Percentiles rank a stretch among this genome's conserved stretches.
phyloP scores from a whole-genome alignment of 208 protist species.

The Acanthamoeba quina region DNA sequence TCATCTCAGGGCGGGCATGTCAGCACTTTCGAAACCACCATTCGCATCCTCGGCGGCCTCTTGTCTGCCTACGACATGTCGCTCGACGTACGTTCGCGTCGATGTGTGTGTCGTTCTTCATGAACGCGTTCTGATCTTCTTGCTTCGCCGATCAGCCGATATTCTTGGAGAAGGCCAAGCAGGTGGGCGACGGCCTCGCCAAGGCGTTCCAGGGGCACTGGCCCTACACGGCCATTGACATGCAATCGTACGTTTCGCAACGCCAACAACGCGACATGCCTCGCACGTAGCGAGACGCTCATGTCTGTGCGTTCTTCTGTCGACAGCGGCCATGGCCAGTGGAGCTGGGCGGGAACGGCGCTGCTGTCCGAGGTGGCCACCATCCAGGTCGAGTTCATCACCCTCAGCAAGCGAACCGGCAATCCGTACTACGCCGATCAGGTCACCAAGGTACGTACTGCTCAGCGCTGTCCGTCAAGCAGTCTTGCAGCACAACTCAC shows the following conservation, averaged over 20 bases:
- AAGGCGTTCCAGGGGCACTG: conserved; percentile 70
- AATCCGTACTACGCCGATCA: conserved; percentile 79
- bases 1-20: background rate
- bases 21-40: conserved; percentile 81
- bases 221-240: background rate
- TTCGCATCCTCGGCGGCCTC: conserved; percentile 80
- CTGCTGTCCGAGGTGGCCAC: conserved; percentile 89
- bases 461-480: background rate
- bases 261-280: background rate
- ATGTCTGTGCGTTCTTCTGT: background rate
- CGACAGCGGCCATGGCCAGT: background rate
- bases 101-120: too few species aligned
- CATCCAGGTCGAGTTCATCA: conserved; percentile 91
- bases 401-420: conserved; percentile 86
- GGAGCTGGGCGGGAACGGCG: conserved; percentile 66
- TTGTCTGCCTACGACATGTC: conserved; percentile 67
- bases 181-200: conserved; percentile 73
- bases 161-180: conserved; percentile 74
- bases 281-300: background rate
- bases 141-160: background rate
- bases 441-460: conserved; percentile 72
- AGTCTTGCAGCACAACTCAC: too few species aligned
- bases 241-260: background rate
- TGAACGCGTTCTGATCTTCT: too few species aligned
- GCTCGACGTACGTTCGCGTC: background rate